phyloP scores from a whole-genome alignment of 768 basidiomycete species.

The Leccinum disarticulatum region DNA sequence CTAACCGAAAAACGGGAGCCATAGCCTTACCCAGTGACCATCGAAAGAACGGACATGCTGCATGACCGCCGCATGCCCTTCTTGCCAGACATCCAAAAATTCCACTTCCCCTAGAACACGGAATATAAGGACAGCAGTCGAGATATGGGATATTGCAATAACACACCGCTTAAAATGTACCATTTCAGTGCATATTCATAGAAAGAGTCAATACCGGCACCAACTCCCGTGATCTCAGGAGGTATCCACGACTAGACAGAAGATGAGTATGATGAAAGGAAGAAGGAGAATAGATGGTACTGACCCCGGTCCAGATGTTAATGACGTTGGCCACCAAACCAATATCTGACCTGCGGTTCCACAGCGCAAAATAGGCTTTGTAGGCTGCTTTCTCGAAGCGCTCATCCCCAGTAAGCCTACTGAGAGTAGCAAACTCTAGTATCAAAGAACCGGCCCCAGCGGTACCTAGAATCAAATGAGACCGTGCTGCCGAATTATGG shows the following conservation, averaged over 20 bases:
- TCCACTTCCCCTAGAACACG: slow-evolving; percentile 61
- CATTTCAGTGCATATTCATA: slow-evolving; percentile 94
- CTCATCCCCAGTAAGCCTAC: slow-evolving; percentile 85
- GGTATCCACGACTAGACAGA: slow-evolving; percentile 58
- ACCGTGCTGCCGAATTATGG: neutral
- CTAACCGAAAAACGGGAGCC: neutral
- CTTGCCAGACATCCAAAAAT: slow-evolving; percentile 83
- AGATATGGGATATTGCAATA: neutral
- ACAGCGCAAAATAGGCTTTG: slow-evolving; percentile 89
- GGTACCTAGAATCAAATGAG: slow-evolving; percentile 53
- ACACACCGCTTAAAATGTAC: slow-evolving; percentile 80
- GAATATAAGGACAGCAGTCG: neutral
- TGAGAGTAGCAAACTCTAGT: slow-evolving; percentile 91
- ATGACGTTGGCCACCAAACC: slow-evolving; percentile 89
- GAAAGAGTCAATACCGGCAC: slow-evolving; percentile 95
- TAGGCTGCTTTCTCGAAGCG: slow-evolving; percentile 88
- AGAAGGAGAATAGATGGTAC: slow-evolving; percentile 26
- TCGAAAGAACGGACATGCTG: slow-evolving; percentile 77
- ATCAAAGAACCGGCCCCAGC: slow-evolving; percentile 93
- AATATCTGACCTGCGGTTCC: slow-evolving; percentile 87
- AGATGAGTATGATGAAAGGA: slow-evolving; percentile 8
- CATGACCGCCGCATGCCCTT: slow-evolving; percentile 83
- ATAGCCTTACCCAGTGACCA: slow-evolving; percentile 73
- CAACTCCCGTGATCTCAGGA: slow-evolving; percentile 79
- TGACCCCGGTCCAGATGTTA: slow-evolving; percentile 76